Percentiles rank a stretch among this genome's conserved stretches.
Conservation (phyloP, 2,329 filamentous ascomycete genomes). For the Neonectria coccinea region DNA sequence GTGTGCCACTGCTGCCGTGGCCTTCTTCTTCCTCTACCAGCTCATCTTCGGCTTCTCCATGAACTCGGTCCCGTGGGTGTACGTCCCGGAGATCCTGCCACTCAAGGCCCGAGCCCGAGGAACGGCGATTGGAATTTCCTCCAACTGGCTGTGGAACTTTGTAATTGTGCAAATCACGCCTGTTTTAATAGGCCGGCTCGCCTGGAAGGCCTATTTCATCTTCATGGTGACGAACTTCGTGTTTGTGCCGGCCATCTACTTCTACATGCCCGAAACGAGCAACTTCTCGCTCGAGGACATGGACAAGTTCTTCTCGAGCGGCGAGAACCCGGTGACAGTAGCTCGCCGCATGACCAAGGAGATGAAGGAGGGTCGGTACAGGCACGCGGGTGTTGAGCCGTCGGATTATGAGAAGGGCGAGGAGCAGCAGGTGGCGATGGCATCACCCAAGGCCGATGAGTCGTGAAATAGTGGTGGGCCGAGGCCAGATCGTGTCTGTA, state of each 20-base stretch:
- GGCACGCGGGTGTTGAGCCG: slow-evolving; percentile 21
- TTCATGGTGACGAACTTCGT: slow-evolving; percentile 61
- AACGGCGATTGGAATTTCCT: slow-evolving; percentile 32
- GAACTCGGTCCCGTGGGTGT: slow-evolving; percentile 35
- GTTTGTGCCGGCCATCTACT: slow-evolving; percentile 56
- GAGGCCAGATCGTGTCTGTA: too few relatives aligned
- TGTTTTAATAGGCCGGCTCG: slow-evolving; percentile 57
- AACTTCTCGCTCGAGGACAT: slow-evolving; percentile 63
- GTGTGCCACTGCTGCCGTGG: slow-evolving; percentile 30
- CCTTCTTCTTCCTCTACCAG: slow-evolving; percentile 34
- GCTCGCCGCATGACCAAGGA: slow-evolving; percentile 27
- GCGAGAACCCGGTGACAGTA: slow-evolving; percentile 23
- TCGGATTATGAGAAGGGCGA: slow-evolving; percentile 26
- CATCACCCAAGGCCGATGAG: neutral
- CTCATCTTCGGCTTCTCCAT: slow-evolving; percentile 33
- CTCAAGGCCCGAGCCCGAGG: slow-evolving; percentile 31
- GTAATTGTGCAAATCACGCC: slow-evolving; percentile 64
- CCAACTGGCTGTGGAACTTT: slow-evolving; percentile 54
- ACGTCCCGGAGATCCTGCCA: slow-evolving; percentile 33
- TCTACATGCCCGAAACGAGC: slow-evolving; percentile 65
- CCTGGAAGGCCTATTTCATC: slow-evolving; percentile 64
- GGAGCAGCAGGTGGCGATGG: slow-evolving; percentile 12
- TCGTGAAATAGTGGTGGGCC: neutral
- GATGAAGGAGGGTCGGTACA: slow-evolving; percentile 26
- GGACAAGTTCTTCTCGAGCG: slow-evolving; percentile 48